These are phyloP conservation scores for Udeniomyces megalosporus DNA, from an alignment of 768 basidiomycete species.

Conservation along the genomic window DNA sequence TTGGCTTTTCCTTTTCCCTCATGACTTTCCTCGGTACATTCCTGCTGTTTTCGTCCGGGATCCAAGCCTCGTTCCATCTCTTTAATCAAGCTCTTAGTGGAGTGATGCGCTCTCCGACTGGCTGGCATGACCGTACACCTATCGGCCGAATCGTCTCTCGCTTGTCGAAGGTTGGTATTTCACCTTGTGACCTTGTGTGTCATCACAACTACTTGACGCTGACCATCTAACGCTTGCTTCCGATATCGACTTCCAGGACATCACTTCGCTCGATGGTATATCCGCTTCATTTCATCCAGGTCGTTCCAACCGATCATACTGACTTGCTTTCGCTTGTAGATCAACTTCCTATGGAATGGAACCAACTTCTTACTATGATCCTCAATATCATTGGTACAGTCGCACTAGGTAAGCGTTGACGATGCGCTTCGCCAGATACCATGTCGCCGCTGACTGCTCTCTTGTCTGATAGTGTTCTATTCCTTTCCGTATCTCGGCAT, in stretches of 20 bases:
- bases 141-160: constrained; percentile 28
- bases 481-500: constrained; percentile 11
- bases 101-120: constrained; percentile 37
- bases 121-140: constrained; percentile 33
- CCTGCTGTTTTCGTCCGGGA: constrained; percentile 16
- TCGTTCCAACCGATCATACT: background rate
- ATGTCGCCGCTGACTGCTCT: background rate
- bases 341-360: background rate
- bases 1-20: constrained; percentile 3
- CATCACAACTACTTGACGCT: constrained; percentile 25
- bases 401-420: background rate
- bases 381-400: constrained; percentile 8
- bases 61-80: constrained; percentile 34
- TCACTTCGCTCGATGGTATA: constrained; percentile 27
- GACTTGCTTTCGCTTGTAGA: no score
- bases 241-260: no score
- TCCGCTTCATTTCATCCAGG: background rate
- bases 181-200: constrained; percentile 35
- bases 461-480: constrained; percentile 1
- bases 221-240: no score
- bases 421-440: background rate
- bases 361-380: background rate
- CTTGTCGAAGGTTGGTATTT: constrained; percentile 14
- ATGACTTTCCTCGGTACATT: constrained; percentile 6
- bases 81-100: constrained; percentile 42